phyloP scores from a whole-genome alignment of 257 asterid genomes.

The Fraxinus quadrangulata region DNA sequence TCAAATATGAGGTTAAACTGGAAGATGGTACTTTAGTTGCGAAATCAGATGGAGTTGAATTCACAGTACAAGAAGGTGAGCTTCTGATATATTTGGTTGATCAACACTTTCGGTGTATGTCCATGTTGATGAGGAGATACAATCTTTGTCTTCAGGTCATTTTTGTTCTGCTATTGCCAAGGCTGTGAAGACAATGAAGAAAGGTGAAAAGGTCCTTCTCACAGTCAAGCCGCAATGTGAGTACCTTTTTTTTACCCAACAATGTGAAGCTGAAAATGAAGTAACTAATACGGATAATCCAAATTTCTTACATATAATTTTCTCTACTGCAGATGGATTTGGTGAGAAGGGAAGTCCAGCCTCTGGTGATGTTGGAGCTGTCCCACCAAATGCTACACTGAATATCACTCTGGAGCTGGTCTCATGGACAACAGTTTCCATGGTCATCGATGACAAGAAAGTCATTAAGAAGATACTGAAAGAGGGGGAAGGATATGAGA shows the following conservation, averaged over 20 bases:
- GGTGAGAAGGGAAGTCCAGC: slow-evolving; percentile 60
- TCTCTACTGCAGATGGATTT: slow-evolving; percentile 52
- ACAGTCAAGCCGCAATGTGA: slow-evolving; percentile 63
- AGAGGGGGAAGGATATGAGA: slow-evolving; percentile 60
- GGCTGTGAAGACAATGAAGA: slow-evolving; percentile 71
- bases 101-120: not conserved
- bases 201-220: slow-evolving; percentile 54
- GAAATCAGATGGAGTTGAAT: slow-evolving; percentile 58
- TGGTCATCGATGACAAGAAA: slow-evolving; percentile 48
- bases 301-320: not conserved
- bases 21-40: slow-evolving; percentile 57
- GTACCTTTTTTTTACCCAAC: not conserved
- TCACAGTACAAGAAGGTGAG: slow-evolving; percentile 57
- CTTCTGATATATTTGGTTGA: not conserved
- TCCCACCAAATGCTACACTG: slow-evolving; percentile 53
- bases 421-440: slow-evolving; percentile 57
- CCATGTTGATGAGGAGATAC: not conserved
- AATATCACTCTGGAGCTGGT: slow-evolving; percentile 45
- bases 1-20: slow-evolving; percentile 58
- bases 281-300: not conserved
- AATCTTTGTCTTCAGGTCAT: slow-evolving; percentile 36
- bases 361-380: slow-evolving; percentile 42
- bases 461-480: slow-evolving; percentile 50
- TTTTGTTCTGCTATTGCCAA: slow-evolving; percentile 61
- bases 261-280: not conserved